Base-by-base conservation (phyloP, 805 yeast genomes). In the Saccharomyces eubayanus region DNA sequence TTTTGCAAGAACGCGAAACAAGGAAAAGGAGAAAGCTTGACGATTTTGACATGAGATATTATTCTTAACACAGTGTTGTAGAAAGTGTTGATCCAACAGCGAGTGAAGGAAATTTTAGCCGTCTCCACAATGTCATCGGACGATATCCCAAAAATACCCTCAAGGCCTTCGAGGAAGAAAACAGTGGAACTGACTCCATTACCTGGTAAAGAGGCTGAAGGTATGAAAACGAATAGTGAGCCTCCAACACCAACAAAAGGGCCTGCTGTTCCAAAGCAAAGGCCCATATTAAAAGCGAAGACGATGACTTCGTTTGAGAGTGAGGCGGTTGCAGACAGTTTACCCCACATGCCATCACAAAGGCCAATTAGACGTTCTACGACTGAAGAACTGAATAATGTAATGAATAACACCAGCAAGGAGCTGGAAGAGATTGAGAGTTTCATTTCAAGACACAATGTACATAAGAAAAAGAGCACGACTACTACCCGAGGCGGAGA, bases 131-230 rank as follows among this genome's bases (percentile, higher is more conserved):
- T 56, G 59, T 56, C 60, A 20, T 53, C 57, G 16, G 57, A 54
- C 8, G 51, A 36, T 21, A 47, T 55, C 16, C 73, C 74, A 6
- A 46, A 55, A 24, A 53, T 71, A 54, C 73, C 75, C 14, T 56
- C 58, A 31, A 63, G 74, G 52, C 73, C 74, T 2, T 41, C 55
- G 28, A 46, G 57, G 40, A 45, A 55, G 28, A 43, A 50, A 30
- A 49, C 48, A 36, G 14, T 24, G 2, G 48, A 50, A 16, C 31
- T 24, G 16, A 16, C n/a, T 14, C 29, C 46, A 20, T 29, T 41
- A 48, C 36, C 47, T 30, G 41, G 48, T 28, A 24, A 40, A 6
- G 52, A 52, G 10, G 50, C 56, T 29, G 69, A 70, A 27, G 51
- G 21, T 1, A 54, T 59, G 8, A 67, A 69, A 2, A 47, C 46